A percentile compares a stretch with the other conserved stretches of the same genome.
These are phyloP conservation scores for Penicillium verrucosum DNA, from an alignment of 2,329 filamentous ascomycete genomes.

Conservation along the genomic window DNA sequence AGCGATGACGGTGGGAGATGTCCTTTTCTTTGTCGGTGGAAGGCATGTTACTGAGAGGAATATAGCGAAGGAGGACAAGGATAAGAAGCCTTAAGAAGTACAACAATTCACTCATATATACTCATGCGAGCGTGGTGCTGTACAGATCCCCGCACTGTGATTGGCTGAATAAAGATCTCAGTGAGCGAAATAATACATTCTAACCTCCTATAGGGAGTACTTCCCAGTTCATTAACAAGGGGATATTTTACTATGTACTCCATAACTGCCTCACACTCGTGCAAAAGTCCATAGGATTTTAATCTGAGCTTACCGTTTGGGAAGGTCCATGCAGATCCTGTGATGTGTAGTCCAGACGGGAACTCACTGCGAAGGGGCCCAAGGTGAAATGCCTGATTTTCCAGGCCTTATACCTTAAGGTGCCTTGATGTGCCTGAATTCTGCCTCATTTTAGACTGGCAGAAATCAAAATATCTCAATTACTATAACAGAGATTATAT, in stretches of 20 bases:
- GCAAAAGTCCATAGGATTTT: not conserved
- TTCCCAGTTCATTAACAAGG: constrained; percentile 3
- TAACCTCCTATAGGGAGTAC: constrained; percentile 17
- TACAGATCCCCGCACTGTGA: constrained; percentile 7
- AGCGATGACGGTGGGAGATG: constrained; percentile 15
- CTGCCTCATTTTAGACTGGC: too few relatives aligned
- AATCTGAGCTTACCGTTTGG: too few relatives aligned
- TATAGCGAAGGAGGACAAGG: not conserved
- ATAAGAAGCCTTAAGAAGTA: not conserved
- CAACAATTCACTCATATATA: constrained; percentile 15
- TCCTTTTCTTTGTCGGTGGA: constrained; percentile 13
- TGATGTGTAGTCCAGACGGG: too few relatives aligned
- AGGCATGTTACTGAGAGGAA: constrained; percentile 2
- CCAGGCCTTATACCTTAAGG: too few relatives aligned
- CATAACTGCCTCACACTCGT: constrained; percentile 16
- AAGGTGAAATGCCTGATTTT: too few relatives aligned
- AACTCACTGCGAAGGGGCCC: too few relatives aligned
- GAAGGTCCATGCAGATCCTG: too few relatives aligned
- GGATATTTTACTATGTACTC: constrained; percentile 1
- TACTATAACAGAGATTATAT: too few relatives aligned
- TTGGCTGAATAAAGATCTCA: constrained; percentile 25
- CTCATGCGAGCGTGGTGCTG: constrained; percentile 2
- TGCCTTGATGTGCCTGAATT: too few relatives aligned
- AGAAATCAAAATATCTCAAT: too few relatives aligned
- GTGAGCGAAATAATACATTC: constrained; percentile 13